phyloP scores from a whole-genome alignment of 306 rosid genomes.

The Elaeagnus macrophylla region DNA sequence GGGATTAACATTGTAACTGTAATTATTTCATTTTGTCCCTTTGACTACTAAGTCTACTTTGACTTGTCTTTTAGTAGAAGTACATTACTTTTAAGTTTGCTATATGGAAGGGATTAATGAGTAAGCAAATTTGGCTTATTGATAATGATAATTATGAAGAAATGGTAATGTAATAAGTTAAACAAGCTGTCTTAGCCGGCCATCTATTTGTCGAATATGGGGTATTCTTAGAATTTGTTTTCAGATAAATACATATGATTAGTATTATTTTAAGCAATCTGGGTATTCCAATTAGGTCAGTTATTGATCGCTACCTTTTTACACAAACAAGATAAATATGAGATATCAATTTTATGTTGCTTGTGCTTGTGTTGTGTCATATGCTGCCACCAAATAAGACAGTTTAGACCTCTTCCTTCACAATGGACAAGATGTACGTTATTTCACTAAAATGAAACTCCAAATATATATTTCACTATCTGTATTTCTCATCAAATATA shows the following conservation, averaged over 20 bases:
- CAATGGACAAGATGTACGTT: conserved; percentile 18
- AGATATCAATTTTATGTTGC: conserved; percentile 28
- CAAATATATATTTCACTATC: not conserved
- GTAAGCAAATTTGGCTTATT: conserved; percentile 26
- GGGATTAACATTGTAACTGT: too few species aligned
- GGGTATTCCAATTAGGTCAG: conserved; percentile 24
- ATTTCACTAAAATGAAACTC: conserved; percentile 7
- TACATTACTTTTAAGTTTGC: not conserved
- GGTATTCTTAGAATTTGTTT: conserved; percentile 30
- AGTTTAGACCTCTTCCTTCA: conserved; percentile 23
- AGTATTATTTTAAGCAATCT: conserved; percentile 26
- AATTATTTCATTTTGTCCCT: too few species aligned
- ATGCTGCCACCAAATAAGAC: conserved; percentile 31
- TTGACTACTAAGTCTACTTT: too few species aligned
- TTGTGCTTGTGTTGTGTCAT: too few species aligned
- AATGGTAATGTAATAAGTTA: conserved; percentile 50
- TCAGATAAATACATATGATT: conserved; percentile 28
- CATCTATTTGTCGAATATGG: conserved; percentile 58
- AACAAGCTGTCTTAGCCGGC: conserved; percentile 91
- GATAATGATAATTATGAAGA: conserved; percentile 17
- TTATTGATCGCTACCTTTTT: conserved; percentile 29
- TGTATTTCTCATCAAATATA: too few species aligned
- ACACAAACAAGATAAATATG: conserved; percentile 17
- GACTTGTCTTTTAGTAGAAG: not conserved
- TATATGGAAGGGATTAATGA: not conserved